Evolutionary conservation across 495 filamentous ascomycete species (phyloP).

Genomic region (Terfezia boudieri): DNA sequence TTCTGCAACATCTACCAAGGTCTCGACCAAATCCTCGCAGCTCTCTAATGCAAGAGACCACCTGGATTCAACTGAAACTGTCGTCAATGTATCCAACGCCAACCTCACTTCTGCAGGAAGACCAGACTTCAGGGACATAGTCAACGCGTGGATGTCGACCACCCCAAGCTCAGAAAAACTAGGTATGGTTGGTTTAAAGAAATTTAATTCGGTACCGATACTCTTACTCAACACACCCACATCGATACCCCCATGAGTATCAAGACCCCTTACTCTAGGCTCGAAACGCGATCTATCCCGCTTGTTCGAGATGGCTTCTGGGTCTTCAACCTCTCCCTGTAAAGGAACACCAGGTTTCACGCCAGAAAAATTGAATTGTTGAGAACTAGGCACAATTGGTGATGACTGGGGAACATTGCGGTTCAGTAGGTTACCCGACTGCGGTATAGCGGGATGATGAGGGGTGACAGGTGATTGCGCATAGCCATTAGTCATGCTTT

Average conservation of each 20-base stretch:
- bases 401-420: constrained; percentile 4
- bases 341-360: constrained; percentile 16
- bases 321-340: constrained; percentile 6
- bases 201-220: constrained; percentile 34
- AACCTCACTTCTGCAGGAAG: constrained; percentile 70
- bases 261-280: constrained; percentile 37
- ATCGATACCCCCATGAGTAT: constrained; percentile 42
- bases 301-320: background rate
- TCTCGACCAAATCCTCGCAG: constrained; percentile 76
- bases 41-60: constrained; percentile 42
- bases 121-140: constrained; percentile 75
- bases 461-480: background rate
- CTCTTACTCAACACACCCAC: constrained; percentile 36
- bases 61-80: constrained; percentile 40
- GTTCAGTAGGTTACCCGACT: constrained; percentile 25
- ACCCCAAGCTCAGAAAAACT: constrained; percentile 55
- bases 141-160: constrained; percentile 81
- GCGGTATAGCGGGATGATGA: constrained; percentile 6
- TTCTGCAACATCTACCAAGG: constrained; percentile 73
- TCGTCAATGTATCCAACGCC: constrained; percentile 63
- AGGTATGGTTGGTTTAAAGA: constrained; percentile 49
- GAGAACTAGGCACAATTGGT: constrained; percentile 19
- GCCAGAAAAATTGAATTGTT: constrained; percentile 10
- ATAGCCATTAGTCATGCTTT: constrained; percentile 23
- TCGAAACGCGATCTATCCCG: constrained; percentile 24